Evolutionary conservation across 2,329 filamentous ascomycete genomes (phyloP).

Genomic region (Apiospora sp.): DNA sequence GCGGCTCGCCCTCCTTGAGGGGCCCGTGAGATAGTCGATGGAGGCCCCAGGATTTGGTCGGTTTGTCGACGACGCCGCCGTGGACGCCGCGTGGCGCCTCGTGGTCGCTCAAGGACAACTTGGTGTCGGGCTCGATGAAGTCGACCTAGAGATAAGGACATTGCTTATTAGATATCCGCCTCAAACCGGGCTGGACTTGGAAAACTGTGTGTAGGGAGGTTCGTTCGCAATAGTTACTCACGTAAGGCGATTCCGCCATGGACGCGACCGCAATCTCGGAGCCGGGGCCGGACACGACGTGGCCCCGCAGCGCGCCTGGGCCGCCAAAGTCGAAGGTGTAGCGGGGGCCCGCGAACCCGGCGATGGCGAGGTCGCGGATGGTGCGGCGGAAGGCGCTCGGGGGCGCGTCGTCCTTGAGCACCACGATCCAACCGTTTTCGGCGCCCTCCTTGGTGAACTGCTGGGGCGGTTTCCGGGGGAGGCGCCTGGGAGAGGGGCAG

Average conservation of each 20-base stretch:
- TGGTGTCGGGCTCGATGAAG: constrained; percentile 7
- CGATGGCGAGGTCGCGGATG: background rate
- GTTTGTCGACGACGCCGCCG: background rate
- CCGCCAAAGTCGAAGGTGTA: constrained; percentile 12
- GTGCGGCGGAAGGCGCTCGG: background rate
- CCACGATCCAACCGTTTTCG: background rate
- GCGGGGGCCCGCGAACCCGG: background rate
- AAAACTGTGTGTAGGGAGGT: too few species aligned
- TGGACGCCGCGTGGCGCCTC: background rate
- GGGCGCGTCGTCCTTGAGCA: background rate
- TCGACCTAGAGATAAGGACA: background rate
- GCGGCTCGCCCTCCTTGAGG: background rate
- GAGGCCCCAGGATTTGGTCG: background rate
- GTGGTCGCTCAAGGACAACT: background rate
- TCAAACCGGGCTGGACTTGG: too few species aligned
- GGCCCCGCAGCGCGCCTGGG: background rate
- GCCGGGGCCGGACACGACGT: background rate
- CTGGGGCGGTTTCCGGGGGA: background rate
- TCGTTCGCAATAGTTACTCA: background rate
- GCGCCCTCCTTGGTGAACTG: background rate
- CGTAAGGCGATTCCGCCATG: background rate
- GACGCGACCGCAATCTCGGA: background rate
- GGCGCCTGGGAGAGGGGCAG: background rate
- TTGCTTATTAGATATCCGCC: too few species aligned
- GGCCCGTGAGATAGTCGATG: background rate